These are phyloP conservation scores for Penicillium crystallinum DNA, from an alignment of 495 filamentous ascomycete genomes.

Conservation along the genomic window DNA sequence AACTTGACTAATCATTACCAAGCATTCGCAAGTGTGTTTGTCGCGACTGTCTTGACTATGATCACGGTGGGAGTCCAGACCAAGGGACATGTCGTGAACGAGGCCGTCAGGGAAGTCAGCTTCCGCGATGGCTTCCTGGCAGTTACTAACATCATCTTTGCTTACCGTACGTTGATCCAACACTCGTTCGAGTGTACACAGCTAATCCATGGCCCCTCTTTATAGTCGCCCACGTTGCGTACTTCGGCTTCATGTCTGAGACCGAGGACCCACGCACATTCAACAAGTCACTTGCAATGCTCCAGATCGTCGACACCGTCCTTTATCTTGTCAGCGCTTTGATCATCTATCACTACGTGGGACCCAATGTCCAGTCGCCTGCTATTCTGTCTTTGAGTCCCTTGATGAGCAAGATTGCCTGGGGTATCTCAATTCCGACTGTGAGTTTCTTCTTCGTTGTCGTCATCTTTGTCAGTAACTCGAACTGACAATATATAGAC, in stretches of 20 bases:
- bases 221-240: slow-evolving; percentile 61
- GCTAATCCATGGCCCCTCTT: slow-evolving; percentile 4
- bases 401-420: slow-evolving; percentile 62
- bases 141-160: slow-evolving; percentile 38
- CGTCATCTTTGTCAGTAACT: background rate
- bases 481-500: slow-evolving; percentile 23
- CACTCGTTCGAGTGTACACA: background rate
- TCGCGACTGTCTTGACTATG: slow-evolving; percentile 66
- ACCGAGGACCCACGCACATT: slow-evolving; percentile 62
- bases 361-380: slow-evolving; percentile 62
- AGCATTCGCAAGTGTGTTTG: slow-evolving; percentile 59
- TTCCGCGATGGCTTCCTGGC: slow-evolving; percentile 29
- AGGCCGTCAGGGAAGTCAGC: slow-evolving; percentile 15
- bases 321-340: slow-evolving; percentile 52
- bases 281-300: slow-evolving; percentile 57
- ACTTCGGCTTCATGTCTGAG: slow-evolving; percentile 74
- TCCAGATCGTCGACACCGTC: slow-evolving; percentile 58
- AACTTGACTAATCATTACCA: background rate
- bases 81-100: slow-evolving; percentile 16
- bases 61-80: slow-evolving; percentile 51
- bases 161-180: slow-evolving; percentile 29
- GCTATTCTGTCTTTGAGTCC: slow-evolving; percentile 61
- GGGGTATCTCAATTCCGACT: slow-evolving; percentile 71
- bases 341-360: slow-evolving; percentile 65
- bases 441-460: slow-evolving; percentile 18